Base-by-base conservation (phyloP, 148 eudicot genomes). In the Arctostaphylos glauca region DNA sequence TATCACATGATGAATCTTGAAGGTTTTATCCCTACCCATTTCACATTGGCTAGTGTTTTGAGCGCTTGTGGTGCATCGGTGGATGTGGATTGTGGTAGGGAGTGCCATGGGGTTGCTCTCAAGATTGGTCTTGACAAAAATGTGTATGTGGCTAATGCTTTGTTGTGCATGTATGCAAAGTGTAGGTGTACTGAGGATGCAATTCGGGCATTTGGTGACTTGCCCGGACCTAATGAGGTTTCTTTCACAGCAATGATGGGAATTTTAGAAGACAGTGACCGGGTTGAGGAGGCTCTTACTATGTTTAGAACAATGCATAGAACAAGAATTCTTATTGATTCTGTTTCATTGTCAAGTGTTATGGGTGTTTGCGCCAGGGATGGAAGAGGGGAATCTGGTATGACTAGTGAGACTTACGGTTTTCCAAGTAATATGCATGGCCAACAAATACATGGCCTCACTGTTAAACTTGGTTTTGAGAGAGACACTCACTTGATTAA, bases 221-320 rank as follows among this genome's bases (percentile, higher is more conserved):
- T 93, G 86, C 76, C 81, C 6, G 92, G 88, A 81, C 91, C 89
- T 71, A 95, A 93, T 79, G 95, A 92, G 89, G 93, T 95, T 81
- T 92, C 97, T 58, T 95, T 93, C 83, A 95, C 98, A 4, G 91
- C 94, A 31, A 88, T 93, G 84, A 91, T 93, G 91, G 87, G 93
- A 78, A 92, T 82, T 15, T 85, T 93, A 81, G 89, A 85, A 16
- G 91, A 89, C 66, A 81, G 87, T 54, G 91, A 85, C 59, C 88
- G 84, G 77, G 83, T 87, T 44, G 91, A 90, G 71, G 93, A 93
- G 84, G 95, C 98, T 3, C 81, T 93, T 72, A 77, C 80, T 47
- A 88, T 88, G 89, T 92, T 93, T 84, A 82, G 86, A 80, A 86
- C 81, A 54, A 93, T 94, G 94, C 90, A 83, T 59, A 87, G 85